Evolutionary conservation across 306 rosid species (phyloP).

Genomic region (Vigna trinervia): DNA sequence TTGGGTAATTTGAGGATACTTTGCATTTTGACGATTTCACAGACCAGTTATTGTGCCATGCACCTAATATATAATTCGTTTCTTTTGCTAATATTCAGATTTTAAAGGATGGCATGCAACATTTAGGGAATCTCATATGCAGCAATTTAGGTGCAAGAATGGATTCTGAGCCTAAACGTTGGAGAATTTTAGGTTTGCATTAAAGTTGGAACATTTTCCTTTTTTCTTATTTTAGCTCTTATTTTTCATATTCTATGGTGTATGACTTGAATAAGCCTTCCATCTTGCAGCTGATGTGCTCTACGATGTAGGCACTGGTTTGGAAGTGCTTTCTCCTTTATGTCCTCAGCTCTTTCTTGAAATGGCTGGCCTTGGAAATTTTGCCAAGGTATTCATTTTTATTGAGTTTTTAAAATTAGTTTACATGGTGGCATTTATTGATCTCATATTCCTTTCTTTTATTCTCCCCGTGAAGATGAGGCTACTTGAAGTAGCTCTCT

Average conservation of each 20-base stretch:
- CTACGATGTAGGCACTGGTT: slow-evolving; percentile 89
- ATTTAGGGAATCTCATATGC: slow-evolving; percentile 90
- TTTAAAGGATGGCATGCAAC: slow-evolving; percentile 97
- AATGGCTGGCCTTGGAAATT: slow-evolving; percentile 95
- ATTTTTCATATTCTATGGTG: slow-evolving; percentile 31
- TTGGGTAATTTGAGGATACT: slow-evolving; percentile 73
- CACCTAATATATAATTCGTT: slow-evolving; percentile 18
- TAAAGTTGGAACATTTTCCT: slow-evolving; percentile 1
- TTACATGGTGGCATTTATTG: background rate
- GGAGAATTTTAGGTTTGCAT: slow-evolving; percentile 86
- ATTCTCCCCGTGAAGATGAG: too few relatives aligned
- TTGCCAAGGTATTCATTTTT: slow-evolving; percentile 71
- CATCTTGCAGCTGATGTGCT: slow-evolving; percentile 76
- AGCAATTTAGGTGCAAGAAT: slow-evolving; percentile 90
- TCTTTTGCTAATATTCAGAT: slow-evolving; percentile 55
- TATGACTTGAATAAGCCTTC: slow-evolving; percentile 43
- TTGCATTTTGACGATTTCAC: slow-evolving; percentile 25
- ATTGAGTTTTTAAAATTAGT: background rate
- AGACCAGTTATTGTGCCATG: slow-evolving; percentile 23
- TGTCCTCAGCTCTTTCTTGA: slow-evolving; percentile 96
- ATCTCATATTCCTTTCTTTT: too few relatives aligned
- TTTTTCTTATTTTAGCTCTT: slow-evolving; percentile 11
- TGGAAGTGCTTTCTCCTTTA: slow-evolving; percentile 95
- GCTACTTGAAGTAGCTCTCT: too few relatives aligned
- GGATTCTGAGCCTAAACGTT: slow-evolving; percentile 96